Percentiles rank a stretch among this genome's conserved stretches.
Conservation (phyloP, 2,329 filamentous ascomycete genomes). For the Aspergillus transmontanensis region DNA sequence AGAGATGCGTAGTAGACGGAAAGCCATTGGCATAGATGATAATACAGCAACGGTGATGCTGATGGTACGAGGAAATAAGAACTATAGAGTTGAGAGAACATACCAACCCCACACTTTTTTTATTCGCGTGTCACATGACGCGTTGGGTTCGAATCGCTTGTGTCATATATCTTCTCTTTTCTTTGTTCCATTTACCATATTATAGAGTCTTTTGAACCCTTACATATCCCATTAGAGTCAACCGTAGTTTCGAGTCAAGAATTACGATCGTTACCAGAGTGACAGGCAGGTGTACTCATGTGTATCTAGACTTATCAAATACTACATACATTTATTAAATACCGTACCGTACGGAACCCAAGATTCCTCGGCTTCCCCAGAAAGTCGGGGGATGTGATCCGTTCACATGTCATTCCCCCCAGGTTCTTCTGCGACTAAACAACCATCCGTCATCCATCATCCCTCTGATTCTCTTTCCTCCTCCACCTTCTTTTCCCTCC, state of each 20-base stretch:
- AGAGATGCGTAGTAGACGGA: neutral
- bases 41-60: neutral
- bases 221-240: neutral
- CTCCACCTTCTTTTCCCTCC: neutral
- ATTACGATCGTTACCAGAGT: too few species aligned
- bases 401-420: slow-evolving; percentile 23
- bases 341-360: neutral
- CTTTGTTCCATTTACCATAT: neutral
- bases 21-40: neutral
- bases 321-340: too few species aligned
- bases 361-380: slow-evolving; percentile 12
- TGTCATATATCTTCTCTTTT: neutral
- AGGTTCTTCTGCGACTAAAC: neutral
- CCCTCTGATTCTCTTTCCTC: neutral
- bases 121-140: neutral
- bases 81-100: too few species aligned
- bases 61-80: too few species aligned
- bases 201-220: too few species aligned
- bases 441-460: slow-evolving; percentile 2
- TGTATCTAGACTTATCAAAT: too few species aligned
- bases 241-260: too few species aligned
- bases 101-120: too few species aligned
- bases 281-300: too few species aligned
- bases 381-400: slow-evolving; percentile 12
- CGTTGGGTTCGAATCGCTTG: neutral